A percentile compares a stretch with the other conserved stretches of the same genome.
These are phyloP conservation scores for Phytophthora sp. DNA, from an alignment of 352 stramenopile genomes.

Conservation along the genomic window DNA sequence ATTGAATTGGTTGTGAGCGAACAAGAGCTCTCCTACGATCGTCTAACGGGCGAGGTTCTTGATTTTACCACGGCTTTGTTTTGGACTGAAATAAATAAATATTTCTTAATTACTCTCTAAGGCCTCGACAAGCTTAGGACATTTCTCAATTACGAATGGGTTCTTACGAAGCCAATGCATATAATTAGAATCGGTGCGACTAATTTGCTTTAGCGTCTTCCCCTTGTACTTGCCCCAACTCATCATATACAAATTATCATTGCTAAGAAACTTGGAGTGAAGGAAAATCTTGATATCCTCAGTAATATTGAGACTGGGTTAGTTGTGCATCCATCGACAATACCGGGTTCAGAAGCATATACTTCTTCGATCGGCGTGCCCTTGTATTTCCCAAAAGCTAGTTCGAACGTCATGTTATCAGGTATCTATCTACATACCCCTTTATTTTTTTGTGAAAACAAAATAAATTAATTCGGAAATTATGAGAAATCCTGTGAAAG, in stretches of 20 bases:
- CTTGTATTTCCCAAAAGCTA: neutral
- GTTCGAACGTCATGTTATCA: neutral
- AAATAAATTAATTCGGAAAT: neutral
- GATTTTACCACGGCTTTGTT: neutral
- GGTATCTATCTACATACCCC: neutral
- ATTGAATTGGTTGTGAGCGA: no score
- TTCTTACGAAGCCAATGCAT: no score
- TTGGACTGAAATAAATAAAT: no score
- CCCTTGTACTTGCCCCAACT: slow-evolving; percentile 1
- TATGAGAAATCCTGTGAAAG: no score
- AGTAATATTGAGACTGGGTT: slow-evolving; percentile 6
- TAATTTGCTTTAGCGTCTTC: slow-evolving; percentile 5
- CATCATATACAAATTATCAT: slow-evolving; percentile 10
- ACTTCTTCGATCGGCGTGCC: neutral
- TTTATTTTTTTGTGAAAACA: neutral
- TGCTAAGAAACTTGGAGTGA: slow-evolving; percentile 3
- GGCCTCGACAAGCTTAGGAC: slow-evolving; percentile 2
- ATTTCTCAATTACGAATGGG: slow-evolving; percentile 6
- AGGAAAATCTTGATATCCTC: slow-evolving; percentile 9
- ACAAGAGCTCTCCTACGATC: neutral
- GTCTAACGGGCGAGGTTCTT: neutral
- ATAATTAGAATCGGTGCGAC: neutral
- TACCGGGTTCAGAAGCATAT: neutral
- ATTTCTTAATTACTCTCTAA: slow-evolving; percentile 1
- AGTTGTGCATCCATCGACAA: neutral